These are phyloP conservation scores for Arabidopsis arenosa DNA, from an alignment of 345 rosid genomes.

Conservation along the genomic window DNA sequence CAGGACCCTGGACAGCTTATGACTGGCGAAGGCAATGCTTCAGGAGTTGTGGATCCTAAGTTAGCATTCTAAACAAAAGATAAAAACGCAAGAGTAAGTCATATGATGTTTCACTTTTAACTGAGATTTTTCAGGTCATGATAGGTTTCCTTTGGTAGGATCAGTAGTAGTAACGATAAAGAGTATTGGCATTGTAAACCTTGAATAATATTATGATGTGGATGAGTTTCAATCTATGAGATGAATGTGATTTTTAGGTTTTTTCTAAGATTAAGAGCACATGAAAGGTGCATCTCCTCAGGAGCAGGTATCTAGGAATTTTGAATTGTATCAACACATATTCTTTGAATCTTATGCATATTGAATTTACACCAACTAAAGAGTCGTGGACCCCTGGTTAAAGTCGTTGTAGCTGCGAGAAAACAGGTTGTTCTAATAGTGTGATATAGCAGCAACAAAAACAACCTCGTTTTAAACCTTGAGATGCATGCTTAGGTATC, in stretches of 20 bases:
- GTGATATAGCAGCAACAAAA: background rate
- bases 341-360: background rate
- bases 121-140: background rate
- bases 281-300: background rate
- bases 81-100: background rate
- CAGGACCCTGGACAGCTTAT: constrained; percentile 1
- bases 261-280: background rate
- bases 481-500: background rate
- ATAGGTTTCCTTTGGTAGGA: background rate
- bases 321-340: background rate
- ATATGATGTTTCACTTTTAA: background rate
- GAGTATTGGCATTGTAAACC: background rate
- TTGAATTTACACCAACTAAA: background rate
- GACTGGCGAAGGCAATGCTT: constrained; percentile 1
- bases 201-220: background rate
- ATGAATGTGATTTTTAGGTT: background rate
- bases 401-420: background rate
- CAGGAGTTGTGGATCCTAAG: constrained; percentile 2
- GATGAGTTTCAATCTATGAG: background rate
- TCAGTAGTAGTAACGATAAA: background rate
- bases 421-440: background rate
- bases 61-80: background rate
- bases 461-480: background rate
- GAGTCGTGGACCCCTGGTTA: background rate
- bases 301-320: background rate